Evolutionary conservation across 208 protist genomes (phyloP).

Genomic region (Leishmania amazonensis): DNA sequence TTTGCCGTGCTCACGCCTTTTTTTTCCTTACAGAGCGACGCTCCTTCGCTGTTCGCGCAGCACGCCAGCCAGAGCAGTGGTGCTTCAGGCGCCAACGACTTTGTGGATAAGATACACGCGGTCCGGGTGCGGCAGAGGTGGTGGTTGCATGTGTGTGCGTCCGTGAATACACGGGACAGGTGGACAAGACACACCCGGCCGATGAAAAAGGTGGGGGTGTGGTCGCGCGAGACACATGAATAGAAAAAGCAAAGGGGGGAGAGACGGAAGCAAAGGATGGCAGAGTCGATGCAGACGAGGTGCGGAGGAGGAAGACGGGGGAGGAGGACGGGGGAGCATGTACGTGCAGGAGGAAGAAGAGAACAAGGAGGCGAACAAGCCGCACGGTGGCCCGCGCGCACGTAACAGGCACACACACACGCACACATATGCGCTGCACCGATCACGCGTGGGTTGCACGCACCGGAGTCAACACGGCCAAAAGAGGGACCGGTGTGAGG

Average conservation of each 20-base stretch:
- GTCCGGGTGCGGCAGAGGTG: neutral
- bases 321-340: neutral
- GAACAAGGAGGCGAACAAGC: neutral
- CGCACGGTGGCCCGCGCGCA: neutral
- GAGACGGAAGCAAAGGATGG: neutral
- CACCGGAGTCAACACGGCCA: neutral
- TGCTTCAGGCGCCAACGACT: neutral
- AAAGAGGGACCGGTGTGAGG: neutral
- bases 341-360: neutral
- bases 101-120: neutral
- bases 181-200: neutral
- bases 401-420: neutral
- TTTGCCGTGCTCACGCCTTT: neutral
- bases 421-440: neutral
- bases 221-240: neutral
- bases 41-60: neutral
- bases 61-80: neutral
- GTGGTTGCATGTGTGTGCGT: neutral
- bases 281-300: neutral
- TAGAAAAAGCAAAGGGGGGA: neutral
- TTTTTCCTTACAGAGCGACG: neutral
- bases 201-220: neutral
- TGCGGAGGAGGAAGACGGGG: neutral
- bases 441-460: neutral
- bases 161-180: neutral